Evolutionary conservation across 768 basidiomycete species (phyloP), one percentile per base, ranked within the genome.

Genomic region (Lactarius quietus): DNA sequence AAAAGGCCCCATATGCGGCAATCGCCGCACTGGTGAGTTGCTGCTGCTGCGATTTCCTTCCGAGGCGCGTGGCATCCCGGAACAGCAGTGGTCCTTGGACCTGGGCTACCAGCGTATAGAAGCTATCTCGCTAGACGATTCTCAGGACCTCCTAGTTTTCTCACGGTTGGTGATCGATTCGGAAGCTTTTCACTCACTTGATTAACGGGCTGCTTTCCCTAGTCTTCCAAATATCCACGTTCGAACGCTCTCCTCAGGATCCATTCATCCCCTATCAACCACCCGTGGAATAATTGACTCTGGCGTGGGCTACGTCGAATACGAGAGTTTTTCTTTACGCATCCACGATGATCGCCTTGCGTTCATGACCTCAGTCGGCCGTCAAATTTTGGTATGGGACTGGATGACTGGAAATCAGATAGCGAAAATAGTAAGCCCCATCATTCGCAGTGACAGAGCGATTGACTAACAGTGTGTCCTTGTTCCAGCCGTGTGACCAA

Each of bases 61-160:
- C 28, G 28, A 57, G 9, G n/a, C 28, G 6, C 62, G 62, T 39
- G 62, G 62, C 28, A 58, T 63, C 45, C 48, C 56, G 1, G 56
- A 58, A n/a, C 10, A 12, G 28, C 36, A 28, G 18, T 63, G 62
- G 56, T 23, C 38, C 28, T n/a, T 63, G 35, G 28, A 63, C 26
- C 9, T 63, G 26, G 23, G 36, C 26, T 28, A 9, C 35, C 3
- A 56, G 7, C 23, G 23, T 18, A 23, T 63, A 2, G 33, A 57
- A 18, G 23, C 45, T 6, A 8, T 28, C 9, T 23, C 35, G 7
- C 35, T 51, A 3, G 62, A 63, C 26, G 62, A 63, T 10, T 57
- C 57, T 10, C 62, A 57, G 20, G 62, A 63, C 15, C 62, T 63
- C 28, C 48, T 63, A 26, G 28, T 63, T 33, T 57, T 63, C 36